Conservation (phyloP, 2,329 filamentous ascomycete species). For the Cytospora piceicola region DNA sequence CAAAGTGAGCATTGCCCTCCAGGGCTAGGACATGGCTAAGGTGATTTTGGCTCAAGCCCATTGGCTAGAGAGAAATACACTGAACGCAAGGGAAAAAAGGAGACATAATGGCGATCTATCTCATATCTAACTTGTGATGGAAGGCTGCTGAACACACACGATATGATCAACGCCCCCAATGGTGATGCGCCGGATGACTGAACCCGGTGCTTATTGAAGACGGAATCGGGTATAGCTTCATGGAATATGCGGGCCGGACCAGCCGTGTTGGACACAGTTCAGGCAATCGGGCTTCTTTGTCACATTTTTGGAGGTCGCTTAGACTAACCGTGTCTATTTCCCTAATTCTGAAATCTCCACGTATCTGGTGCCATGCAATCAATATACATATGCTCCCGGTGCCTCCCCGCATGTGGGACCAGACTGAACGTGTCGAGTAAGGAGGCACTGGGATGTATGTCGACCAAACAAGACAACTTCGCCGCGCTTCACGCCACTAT, state of each 20-base stretch:
- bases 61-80: neutral
- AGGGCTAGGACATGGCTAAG: neutral
- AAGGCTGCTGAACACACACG: neutral
- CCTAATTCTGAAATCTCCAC: neutral
- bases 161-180: neutral
- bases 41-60: neutral
- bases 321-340: neutral
- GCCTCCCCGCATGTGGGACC: too few relatives aligned
- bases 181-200: conserved; percentile 2
- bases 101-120: neutral
- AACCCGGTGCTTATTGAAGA: conserved; percentile 26
- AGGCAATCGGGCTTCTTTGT: neutral
- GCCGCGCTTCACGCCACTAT: neutral
- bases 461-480: neutral
- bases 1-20: neutral
- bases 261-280: neutral
- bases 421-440: neutral
- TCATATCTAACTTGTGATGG: neutral
- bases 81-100: neutral
- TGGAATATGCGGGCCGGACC: neutral
- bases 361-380: neutral
- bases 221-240: conserved; percentile 28
- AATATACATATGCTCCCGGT: too few relatives aligned
- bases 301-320: neutral
- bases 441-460: too few relatives aligned